These are phyloP conservation scores for Microascus cirrosus DNA, from an alignment of 2,329 filamentous ascomycete species.

Conservation along the genomic window DNA sequence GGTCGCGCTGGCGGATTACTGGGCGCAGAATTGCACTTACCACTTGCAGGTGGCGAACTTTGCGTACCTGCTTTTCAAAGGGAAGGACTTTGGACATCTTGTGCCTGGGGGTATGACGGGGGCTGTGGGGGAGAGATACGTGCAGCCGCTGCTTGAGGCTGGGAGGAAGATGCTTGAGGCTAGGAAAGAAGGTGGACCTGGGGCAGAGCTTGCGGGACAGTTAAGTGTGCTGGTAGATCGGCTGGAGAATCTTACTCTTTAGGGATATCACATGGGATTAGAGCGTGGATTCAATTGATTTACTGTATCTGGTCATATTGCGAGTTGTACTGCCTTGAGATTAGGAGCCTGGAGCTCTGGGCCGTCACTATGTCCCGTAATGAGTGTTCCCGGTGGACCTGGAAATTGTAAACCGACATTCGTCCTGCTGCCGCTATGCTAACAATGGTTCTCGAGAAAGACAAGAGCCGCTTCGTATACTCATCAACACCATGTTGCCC, in stretches of 20 bases:
- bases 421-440: no score
- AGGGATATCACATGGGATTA: not conserved
- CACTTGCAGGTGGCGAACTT: slow-evolving; percentile 52
- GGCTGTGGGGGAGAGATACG: slow-evolving; percentile 47
- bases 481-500: no score
- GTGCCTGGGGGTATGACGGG: slow-evolving; percentile 45
- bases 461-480: no score
- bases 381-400: no score
- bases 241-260: slow-evolving; percentile 23
- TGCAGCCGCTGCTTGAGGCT: slow-evolving; percentile 37
- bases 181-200: slow-evolving; percentile 13
- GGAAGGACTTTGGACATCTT: slow-evolving; percentile 13
- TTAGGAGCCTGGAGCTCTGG: no score
- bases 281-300: not conserved
- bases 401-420: no score
- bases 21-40: slow-evolving; percentile 39
- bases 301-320: not conserved
- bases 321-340: not conserved
- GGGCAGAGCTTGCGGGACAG: slow-evolving; percentile 18
- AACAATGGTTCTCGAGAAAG: no score
- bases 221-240: slow-evolving; percentile 31
- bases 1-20: slow-evolving; percentile 36
- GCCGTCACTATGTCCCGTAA: no score
- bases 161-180: slow-evolving; percentile 23
- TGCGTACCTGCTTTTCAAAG: slow-evolving; percentile 39